Conservation (phyloP, 176 grass and related monocot species). For the Microstegium vimineum region DNA sequence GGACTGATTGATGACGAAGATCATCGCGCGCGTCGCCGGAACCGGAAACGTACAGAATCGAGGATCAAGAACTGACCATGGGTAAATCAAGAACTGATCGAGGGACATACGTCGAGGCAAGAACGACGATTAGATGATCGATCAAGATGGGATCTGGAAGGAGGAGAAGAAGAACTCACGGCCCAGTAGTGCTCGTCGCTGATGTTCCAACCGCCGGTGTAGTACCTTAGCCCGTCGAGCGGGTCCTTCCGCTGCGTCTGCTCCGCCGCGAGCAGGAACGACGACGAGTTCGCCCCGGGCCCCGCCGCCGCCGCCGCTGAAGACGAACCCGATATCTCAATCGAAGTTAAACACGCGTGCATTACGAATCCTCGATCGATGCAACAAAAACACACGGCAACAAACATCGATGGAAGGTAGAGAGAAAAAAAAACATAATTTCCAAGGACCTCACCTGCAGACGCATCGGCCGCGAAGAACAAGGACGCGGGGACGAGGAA, state of each 20-base stretch:
- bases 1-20: constrained; percentile 51
- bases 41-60: background rate
- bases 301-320: background rate
- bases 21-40: background rate
- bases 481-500: background rate
- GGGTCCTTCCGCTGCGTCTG: constrained; percentile 80
- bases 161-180: constrained; percentile 34
- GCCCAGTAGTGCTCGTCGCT: constrained; percentile 80
- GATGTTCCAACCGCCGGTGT: constrained; percentile 89
- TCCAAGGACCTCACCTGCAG: constrained; percentile 13
- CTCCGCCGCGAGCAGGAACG: constrained; percentile 58
- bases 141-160: background rate
- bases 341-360: background rate
- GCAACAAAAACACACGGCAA: background rate
- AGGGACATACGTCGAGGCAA: too few species aligned
- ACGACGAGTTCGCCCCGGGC: background rate
- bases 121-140: background rate
- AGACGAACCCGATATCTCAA: background rate
- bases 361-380: background rate
- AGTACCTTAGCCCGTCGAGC: constrained; percentile 52
- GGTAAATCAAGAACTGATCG: background rate
- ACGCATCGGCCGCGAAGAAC: background rate
- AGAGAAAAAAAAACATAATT: too few species aligned
- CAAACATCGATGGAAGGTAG: background rate
- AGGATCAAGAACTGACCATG: background rate